Base-by-base conservation (phyloP, 345 rosid genomes). In the Cardamine occulta region DNA sequence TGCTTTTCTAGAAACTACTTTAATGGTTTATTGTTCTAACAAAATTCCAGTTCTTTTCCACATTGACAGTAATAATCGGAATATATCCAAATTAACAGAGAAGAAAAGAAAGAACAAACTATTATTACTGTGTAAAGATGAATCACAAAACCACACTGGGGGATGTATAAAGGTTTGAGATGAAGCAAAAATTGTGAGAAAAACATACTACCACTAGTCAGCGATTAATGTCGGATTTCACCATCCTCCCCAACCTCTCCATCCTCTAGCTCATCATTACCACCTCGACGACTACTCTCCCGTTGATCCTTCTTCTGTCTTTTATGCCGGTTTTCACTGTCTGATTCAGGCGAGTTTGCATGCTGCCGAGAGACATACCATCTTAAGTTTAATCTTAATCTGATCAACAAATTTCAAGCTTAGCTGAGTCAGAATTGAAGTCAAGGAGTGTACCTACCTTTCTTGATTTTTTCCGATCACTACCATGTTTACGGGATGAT, bases 241-340 rank as follows among this genome's bases (percentile, higher is more conserved):
- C 96, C 96, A 52, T 91, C 98, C 69, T 88, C 94, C 13, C 98
- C 98, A 49, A 95, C 81, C 74, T 95, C 98, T 40, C 99, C 99
- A 82, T 96, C 99, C 78, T 93, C 98, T 37, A 96, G 88, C 68
- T 95, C 97, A 1, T 92, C 96, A 56, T 86, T 52, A 57, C 85
- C 89, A 84, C 78, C 81, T 82, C 91, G 81, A 18, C 93, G 92
- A 40, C 87, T 74, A 67, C 89, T 73, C 62, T 89, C 94, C 19
- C 87, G 80, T 60, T 91, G 88, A 24, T 92, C 99, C 78, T 90
- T 90, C 76, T 86, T 90, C 74, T 80, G 90, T 76, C 80, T 89
- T 79, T 81, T 95, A 79, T 88, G 94, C 73, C 90, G 80, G 53
- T 77, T 86, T 80, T 89, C 99, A 69, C 79, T 66, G 47, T 93